Evolutionary conservation across 2,329 filamentous ascomycete genomes (phyloP).

Genomic region (Beauveria sp.): DNA sequence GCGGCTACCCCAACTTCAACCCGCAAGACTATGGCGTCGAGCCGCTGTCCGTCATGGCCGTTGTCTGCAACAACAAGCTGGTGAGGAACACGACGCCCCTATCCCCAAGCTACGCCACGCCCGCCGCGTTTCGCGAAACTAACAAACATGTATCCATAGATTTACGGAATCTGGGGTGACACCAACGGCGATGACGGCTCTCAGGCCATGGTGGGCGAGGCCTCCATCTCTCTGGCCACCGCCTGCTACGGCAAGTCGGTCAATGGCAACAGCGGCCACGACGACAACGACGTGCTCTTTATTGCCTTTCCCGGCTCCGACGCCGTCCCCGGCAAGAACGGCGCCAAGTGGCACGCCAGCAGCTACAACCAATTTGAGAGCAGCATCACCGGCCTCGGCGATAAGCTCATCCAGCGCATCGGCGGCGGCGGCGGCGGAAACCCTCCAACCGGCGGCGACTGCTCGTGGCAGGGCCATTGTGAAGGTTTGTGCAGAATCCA

Average conservation of each 20-base stretch:
- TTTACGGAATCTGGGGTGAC: slow-evolving; percentile 52
- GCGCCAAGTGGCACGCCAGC: slow-evolving; percentile 47
- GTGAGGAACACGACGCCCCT: background rate
- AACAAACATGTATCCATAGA: slow-evolving; percentile 22
- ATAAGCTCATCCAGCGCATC: slow-evolving; percentile 38
- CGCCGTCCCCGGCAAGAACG: slow-evolving; percentile 46
- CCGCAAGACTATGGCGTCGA: slow-evolving; percentile 30
- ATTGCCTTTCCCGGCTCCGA: slow-evolving; percentile 50
- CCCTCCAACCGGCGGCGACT: slow-evolving; percentile 1
- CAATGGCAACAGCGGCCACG: slow-evolving; percentile 48
- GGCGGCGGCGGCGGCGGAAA: slow-evolving; percentile 12
- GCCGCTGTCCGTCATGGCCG: slow-evolving; percentile 40
- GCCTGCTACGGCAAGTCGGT: slow-evolving; percentile 46
- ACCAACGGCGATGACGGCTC: slow-evolving; percentile 46
- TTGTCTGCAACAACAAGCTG: slow-evolving; percentile 38
- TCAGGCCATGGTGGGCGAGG: slow-evolving; percentile 45
- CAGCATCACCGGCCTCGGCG: slow-evolving; percentile 44
- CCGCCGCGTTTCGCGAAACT: background rate
- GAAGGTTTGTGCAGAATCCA: slow-evolving; percentile 2
- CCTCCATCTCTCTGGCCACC: slow-evolving; percentile 49
- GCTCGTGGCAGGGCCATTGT: slow-evolving; percentile 16
- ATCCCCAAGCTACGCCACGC: too few species aligned
- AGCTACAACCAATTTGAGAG: slow-evolving; percentile 41
- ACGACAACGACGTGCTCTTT: slow-evolving; percentile 51
- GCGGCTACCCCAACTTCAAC: slow-evolving; percentile 25